Percentiles rank a stretch among this genome's conserved stretches.
Conservation (phyloP, 129 eudicot species). For the Helianthus annuus region HanXRQr2.0-SUNRISE NC_035433.2:9774989-9775488, state of each 20-base stretch:
- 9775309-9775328: background rate
- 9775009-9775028: background rate
- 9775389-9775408: too few species aligned
- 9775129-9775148: background rate
- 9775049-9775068: background rate
- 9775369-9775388: too few species aligned
- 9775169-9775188: slow-evolving; percentile 2
- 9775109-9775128: background rate
- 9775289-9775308: background rate
- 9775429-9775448: too few species aligned
- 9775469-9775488: too few species aligned
- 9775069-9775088: too few species aligned
- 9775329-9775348: slow-evolving; percentile 2
- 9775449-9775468: too few species aligned
- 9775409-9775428: too few species aligned
- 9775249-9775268: slow-evolving; percentile 2
- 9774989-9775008: background rate
- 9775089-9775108: too few species aligned
- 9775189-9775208: background rate
- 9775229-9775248: slow-evolving; percentile 2
- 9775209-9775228: background rate
- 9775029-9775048: slow-evolving; percentile 9
- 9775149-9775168: background rate
- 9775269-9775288: background rate
- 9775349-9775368: background rate